A percentile compares a stretch with the other conserved stretches of the same genome.
Conservation (phyloP, 1,139 yeast genomes). For the Pichiaceae sp. region DNA sequence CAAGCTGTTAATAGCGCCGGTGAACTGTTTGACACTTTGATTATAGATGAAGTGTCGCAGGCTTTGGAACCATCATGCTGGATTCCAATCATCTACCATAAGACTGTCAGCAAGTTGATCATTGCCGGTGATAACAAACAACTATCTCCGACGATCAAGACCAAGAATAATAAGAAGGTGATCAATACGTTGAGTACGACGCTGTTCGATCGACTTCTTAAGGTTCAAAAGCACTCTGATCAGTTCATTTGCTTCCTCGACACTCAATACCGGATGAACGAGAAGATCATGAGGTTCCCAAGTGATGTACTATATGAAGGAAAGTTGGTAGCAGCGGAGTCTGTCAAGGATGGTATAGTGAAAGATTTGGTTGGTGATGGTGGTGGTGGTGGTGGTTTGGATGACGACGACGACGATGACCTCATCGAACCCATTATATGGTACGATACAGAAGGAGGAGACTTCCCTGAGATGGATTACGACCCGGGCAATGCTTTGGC, state of each 20-base stretch:
- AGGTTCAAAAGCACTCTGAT: conserved; percentile 34
- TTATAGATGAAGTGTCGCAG: conserved; percentile 94
- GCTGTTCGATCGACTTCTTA: conserved; percentile 69
- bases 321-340: conserved; percentile 50
- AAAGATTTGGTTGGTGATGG: conserved; percentile 46
- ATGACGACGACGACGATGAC: conserved; percentile 18
- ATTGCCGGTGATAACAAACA: conserved; percentile 87
- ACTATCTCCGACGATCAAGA: conserved; percentile 70
- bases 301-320: conserved; percentile 59
- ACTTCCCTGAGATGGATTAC: conserved; percentile 51
- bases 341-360: conserved; percentile 47
- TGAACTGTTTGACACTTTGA: conserved; percentile 59
- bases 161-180: conserved; percentile 28
- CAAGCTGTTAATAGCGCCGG: conserved; percentile 26
- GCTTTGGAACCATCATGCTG: conserved; percentile 93
- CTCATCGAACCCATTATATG: conserved; percentile 50
- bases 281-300: conserved; percentile 69
- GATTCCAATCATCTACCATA: conserved; percentile 74
- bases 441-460: conserved; percentile 94
- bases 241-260: conserved; percentile 49
- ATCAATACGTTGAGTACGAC: conserved; percentile 46
- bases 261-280: conserved; percentile 84
- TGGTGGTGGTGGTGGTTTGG: conserved; percentile 15
- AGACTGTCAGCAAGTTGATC: conserved; percentile 46
- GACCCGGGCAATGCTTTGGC: conserved; percentile 25